Base-by-base conservation (phyloP, 2,329 filamentous ascomycete species). In the Didymella lethalis region DNA sequence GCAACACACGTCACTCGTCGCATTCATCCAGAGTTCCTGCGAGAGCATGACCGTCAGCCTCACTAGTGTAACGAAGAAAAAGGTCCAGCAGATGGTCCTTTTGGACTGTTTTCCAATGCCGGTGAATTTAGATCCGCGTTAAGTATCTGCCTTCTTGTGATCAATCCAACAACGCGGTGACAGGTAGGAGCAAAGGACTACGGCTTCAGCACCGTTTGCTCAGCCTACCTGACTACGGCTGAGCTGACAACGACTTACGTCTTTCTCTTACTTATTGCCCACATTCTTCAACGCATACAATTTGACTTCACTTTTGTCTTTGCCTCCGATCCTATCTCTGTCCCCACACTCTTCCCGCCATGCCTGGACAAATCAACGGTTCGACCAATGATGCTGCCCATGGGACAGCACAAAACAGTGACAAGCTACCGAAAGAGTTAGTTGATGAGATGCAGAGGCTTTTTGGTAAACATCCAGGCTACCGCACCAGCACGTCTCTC, bases 401-500 rank as follows among this genome's bases (percentile, higher is more conserved):
- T 32, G 36, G 48, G 20, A 29, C 26, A 34, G 25, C 32, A 25
- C 38, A 43, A 3, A 23, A n/a, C 12, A 29, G 32, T 18, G 25
- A 53, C 18, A 49, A 32, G 11, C 57, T 56, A 16, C 53, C 57
- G 7, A 52, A 49, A 28, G 57, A 60, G 26, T 25, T 60, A 26
- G 57, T 60, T 18, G 52, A 60, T 34, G 52, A 60, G 38, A 60
- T 60, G 57, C 57, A 60, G 31, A 38, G 52, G n/a, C 25, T 60
- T 3, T 56, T 60, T 18, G 52, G 52, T 11, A 60, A 60, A 14
- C 52, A 60, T 32, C 7, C 31, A 29, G 57, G 57, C 12, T 60
- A 56, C 18, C 38, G 57, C 4, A 60, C 57, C 20, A 60, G 57
- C 56, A 40, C 7, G 45, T 11, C 36, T 34, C 8, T 6, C 16